Percentiles rank a stretch among this genome's conserved stretches.
These are phyloP conservation scores for Aphanomyces euteiches DNA, from an alignment of 352 stramenopile species.

Conservation along the genomic window DNA sequence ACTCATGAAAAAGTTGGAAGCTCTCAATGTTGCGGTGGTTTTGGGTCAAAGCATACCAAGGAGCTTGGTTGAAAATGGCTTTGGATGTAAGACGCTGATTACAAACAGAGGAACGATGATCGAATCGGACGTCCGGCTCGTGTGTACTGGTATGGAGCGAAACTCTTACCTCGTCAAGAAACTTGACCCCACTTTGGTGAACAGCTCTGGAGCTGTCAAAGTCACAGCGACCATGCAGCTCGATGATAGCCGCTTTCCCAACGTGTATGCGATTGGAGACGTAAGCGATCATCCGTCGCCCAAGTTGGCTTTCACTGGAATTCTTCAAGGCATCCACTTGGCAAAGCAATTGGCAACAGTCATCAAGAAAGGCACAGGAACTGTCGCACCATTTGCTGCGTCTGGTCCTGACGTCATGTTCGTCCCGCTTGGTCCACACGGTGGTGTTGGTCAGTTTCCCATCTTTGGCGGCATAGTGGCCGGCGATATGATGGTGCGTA, in stretches of 20 bases:
- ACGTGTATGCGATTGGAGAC: slow-evolving; percentile 39
- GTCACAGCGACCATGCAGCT: slow-evolving; percentile 54
- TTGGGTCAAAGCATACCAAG: slow-evolving; percentile 48
- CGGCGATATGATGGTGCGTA: slow-evolving; percentile 49
- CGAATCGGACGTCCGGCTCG: slow-evolving; percentile 51
- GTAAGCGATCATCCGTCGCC: slow-evolving; percentile 14
- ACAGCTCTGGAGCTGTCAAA: slow-evolving; percentile 38
- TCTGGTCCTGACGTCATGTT: slow-evolving; percentile 32
- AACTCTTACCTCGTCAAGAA: slow-evolving; percentile 32
- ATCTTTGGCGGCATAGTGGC: slow-evolving; percentile 48
- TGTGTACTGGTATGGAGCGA: slow-evolving; percentile 42
- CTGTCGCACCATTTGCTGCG: background rate
- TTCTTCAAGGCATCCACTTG: slow-evolving; percentile 18
- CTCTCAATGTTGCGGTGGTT: slow-evolving; percentile 51
- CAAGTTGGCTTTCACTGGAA: slow-evolving; percentile 21
- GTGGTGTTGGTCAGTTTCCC: slow-evolving; percentile 51
- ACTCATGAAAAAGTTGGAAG: slow-evolving; percentile 37
- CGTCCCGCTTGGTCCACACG: slow-evolving; percentile 50
- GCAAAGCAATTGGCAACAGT: background rate
- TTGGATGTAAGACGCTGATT: slow-evolving; percentile 41
- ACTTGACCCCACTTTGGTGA: slow-evolving; percentile 49
- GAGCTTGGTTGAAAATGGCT: slow-evolving; percentile 38
- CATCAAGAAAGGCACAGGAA: slow-evolving; percentile 24
- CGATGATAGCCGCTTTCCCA: slow-evolving; percentile 40
- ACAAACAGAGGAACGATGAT: slow-evolving; percentile 50